These are phyloP conservation scores for Citrus glauca DNA, from an alignment of 345 rosid genomes.

Conservation along the genomic window DNA sequence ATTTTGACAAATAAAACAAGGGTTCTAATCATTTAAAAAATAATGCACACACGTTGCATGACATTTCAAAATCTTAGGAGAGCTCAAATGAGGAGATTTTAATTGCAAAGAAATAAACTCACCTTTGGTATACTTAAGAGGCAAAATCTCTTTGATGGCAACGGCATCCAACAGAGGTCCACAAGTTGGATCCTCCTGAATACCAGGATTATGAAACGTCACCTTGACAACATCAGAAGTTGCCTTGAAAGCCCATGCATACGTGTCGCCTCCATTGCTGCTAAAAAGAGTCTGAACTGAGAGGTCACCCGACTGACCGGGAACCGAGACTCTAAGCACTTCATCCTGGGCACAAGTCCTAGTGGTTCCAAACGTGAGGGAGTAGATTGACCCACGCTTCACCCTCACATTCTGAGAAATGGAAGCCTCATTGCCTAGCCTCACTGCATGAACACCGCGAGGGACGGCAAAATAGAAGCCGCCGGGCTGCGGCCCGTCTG, in stretches of 20 bases:
- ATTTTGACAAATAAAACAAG: no score
- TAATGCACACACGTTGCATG: no score
- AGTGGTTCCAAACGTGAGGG: slow-evolving; percentile 76
- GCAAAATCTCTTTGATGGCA: slow-evolving; percentile 71
- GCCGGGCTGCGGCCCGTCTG: slow-evolving; percentile 80
- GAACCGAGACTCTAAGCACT: slow-evolving; percentile 46
- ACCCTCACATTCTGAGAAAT: slow-evolving; percentile 54
- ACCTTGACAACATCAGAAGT: slow-evolving; percentile 37
- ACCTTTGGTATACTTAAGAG: slow-evolving; percentile 43
- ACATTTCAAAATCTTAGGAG: no score
- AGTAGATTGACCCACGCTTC: slow-evolving; percentile 42
- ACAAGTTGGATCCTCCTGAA: slow-evolving; percentile 81
- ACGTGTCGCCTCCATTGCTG: slow-evolving; percentile 78
- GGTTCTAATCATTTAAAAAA: no score
- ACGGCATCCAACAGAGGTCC: slow-evolving; percentile 81
- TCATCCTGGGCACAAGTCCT: slow-evolving; percentile 38
- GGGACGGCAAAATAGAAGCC: slow-evolving; percentile 69
- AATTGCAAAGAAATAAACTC: not conserved
- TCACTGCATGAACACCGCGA: slow-evolving; percentile 72
- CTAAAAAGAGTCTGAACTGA: slow-evolving; percentile 70
- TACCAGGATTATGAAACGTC: slow-evolving; percentile 73
- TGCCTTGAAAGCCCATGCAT: slow-evolving; percentile 71
- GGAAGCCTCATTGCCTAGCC: slow-evolving; percentile 78
- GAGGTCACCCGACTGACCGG: slow-evolving; percentile 50
- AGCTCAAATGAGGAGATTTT: not conserved